Conservation (phyloP, 2,329 filamentous ascomycete genomes). For the Epichloe typhina region DNA sequence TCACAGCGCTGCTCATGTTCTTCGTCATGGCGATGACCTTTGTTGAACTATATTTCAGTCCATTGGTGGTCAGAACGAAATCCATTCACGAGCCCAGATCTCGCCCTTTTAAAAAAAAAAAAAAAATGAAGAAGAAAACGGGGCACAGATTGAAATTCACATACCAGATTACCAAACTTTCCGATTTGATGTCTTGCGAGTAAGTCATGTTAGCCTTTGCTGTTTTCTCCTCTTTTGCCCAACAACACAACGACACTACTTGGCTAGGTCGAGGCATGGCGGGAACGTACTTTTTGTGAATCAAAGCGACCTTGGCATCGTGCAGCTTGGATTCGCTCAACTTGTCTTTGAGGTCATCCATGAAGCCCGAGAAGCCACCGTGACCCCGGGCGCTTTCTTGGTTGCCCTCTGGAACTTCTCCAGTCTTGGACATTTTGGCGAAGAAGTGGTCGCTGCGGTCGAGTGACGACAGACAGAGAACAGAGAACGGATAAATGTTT, state of each 20-base stretch:
- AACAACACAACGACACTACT: background rate
- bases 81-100: background rate
- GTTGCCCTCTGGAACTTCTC: background rate
- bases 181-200: slow-evolving; percentile 39
- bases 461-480: background rate
- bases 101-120: background rate
- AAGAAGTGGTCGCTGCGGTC: background rate
- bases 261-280: background rate
- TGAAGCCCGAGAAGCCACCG: slow-evolving; percentile 21
- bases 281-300: slow-evolving; percentile 41
- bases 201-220: background rate
- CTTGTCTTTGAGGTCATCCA: slow-evolving; percentile 42
- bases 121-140: background rate
- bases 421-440: slow-evolving; percentile 1
- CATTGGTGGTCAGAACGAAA: background rate
- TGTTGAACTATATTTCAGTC: slow-evolving; percentile 47
- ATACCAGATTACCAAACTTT: slow-evolving; percentile 48
- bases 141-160: slow-evolving; percentile 8
- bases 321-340: slow-evolving; percentile 39
- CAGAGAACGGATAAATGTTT: background rate
- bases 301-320: slow-evolving; percentile 42
- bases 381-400: background rate
- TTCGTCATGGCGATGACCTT: slow-evolving; percentile 86
- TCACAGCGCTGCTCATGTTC: slow-evolving; percentile 79
- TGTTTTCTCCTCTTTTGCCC: background rate